Base-by-base conservation (phyloP, 306 rosid species). In the Cucurbita pepo region DNA sequence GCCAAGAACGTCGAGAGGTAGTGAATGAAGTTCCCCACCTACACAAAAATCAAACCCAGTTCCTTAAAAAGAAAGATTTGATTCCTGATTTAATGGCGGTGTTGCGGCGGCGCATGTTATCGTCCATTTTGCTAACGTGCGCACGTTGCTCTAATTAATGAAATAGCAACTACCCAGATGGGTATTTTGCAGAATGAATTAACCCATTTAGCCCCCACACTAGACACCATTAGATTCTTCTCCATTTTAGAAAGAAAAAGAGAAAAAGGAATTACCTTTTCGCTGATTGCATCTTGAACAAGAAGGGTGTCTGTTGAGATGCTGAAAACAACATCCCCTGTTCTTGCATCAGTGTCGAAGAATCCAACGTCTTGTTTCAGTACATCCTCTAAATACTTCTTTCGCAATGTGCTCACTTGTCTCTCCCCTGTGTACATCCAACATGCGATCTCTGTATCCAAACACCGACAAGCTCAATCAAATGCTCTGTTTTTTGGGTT, bases 381-480 rank as follows among this genome's bases (percentile, higher is more conserved):
- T 71, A 95, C 99, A 1, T 97, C 96, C 45, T 95, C 97, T 64
- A 95, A 77, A 67, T 95, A 95, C 86, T 91, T 95, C 87, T 95
- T 95, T 58, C 99, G 91, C 79, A 95, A 81, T 3, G 96, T 86
- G 78, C 96, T 87, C 79, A 84, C 97, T 76, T 95, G 99, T 37
- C 99, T 89, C 79, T 95, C 99, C 55, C 99, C 99, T 55, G 89
- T 89, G 77, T 86, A 91, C 99, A 95, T 95, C 99, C 99, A 95
- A 65, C 99, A 95, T 72, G 97, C 89, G 75, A 95, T 95, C 82
- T 95, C 99, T 95, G 90, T 16, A 51, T 15, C 22, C 47, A 16
- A 53, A 40, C 10, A 55, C 10, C 4, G 51, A 51, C 6, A 50
- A 14, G 9, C 15, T 15, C 6, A 0, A 60, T 37, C 22, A 25